A percentile compares a stretch with the other conserved stretches of the same genome.
These are phyloP conservation scores for Ophiostoma sp. DNA, from an alignment of 2,329 filamentous ascomycete genomes.

Conservation along the genomic window DNA sequence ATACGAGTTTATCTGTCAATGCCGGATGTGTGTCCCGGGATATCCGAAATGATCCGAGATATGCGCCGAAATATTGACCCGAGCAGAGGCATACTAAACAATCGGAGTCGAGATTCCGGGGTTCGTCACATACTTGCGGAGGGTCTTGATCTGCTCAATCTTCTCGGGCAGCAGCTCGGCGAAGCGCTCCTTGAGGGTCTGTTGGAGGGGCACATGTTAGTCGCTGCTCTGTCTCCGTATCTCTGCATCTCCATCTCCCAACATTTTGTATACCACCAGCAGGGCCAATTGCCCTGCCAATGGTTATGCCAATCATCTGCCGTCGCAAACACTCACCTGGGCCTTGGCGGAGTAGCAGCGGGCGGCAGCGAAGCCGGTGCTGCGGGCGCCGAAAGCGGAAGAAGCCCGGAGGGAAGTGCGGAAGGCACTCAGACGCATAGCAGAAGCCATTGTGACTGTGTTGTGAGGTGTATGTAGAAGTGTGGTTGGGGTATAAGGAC, in stretches of 20 bases:
- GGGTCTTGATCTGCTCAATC: conserved; percentile 98
- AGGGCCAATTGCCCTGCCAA: neutral
- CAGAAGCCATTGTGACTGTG: conserved; percentile 65
- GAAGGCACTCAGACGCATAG: conserved; percentile 76
- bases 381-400: conserved; percentile 58
- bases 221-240: conserved; percentile 18
- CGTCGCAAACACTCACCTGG: conserved; percentile 53
- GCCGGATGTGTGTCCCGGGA: neutral
- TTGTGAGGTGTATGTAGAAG: conserved; percentile 8
- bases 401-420: conserved; percentile 67
- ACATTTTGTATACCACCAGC: neutral
- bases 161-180: conserved; percentile 92
- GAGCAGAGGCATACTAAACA: neutral
- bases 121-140: conserved; percentile 70
- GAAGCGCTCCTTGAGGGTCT: conserved; percentile 98
- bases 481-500: conserved; percentile 12
- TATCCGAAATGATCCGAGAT: conserved; percentile 8
- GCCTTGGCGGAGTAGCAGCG: conserved; percentile 93
- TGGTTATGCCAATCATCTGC: neutral
- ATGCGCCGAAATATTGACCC: neutral
- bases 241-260: neutral
- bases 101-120: neutral
- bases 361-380: conserved; percentile 71
- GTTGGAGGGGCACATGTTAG: conserved; percentile 26
- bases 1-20: neutral